Percentiles rank a stretch among this genome's conserved stretches.
phyloP scores from a whole-genome alignment of 306 rosid genomes.

The Quercus suber region DNA sequence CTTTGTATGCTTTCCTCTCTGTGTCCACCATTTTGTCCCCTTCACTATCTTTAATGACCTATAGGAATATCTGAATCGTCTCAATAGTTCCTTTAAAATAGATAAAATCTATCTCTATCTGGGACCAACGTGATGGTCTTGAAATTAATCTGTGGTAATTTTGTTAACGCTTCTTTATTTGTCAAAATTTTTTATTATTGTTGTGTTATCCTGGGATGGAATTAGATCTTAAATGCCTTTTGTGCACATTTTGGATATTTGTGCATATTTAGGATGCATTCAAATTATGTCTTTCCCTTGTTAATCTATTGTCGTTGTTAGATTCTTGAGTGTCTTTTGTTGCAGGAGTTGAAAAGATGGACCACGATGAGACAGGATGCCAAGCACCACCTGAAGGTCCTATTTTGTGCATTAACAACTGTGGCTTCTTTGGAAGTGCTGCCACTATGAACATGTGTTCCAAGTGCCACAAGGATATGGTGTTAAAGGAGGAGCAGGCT shows the following conservation, averaged over 20 bases:
- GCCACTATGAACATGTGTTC: conserved; percentile 97
- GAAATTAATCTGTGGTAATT: no score
- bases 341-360: conserved; percentile 73
- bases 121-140: no score
- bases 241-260: not conserved
- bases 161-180: no score
- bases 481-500: conserved; percentile 82
- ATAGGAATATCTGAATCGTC: no score
- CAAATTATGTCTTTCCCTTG: not conserved
- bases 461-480: conserved; percentile 85
- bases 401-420: conserved; percentile 74
- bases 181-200: not conserved
- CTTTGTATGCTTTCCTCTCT: no score
- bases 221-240: not conserved
- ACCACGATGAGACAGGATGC: conserved; percentile 88
- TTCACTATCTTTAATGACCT: no score
- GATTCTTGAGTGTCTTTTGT: conserved; percentile 6
- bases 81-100: no score
- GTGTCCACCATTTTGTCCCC: no score
- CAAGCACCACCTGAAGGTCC: conserved; percentile 96
- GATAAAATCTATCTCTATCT: no score
- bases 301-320: not conserved
- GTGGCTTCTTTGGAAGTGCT: conserved; percentile 90
- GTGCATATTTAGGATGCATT: not conserved
- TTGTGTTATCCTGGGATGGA: not conserved